phyloP scores from a whole-genome alignment of 192 early-diverging fungal genomes.

The Gigaspora rosea region DNA sequence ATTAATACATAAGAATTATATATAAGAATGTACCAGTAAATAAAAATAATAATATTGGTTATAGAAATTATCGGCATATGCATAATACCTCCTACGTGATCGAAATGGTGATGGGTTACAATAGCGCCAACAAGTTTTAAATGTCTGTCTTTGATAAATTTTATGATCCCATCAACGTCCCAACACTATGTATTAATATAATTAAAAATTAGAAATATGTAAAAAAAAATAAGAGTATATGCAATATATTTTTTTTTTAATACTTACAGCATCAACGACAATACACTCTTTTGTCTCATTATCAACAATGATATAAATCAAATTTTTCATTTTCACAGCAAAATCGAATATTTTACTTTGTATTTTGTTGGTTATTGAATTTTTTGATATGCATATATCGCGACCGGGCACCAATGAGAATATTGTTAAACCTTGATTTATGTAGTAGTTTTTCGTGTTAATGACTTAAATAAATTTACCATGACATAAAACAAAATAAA shows the following conservation, averaged over 20 bases:
- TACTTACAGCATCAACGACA: conserved; percentile 77
- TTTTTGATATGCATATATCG: conserved; percentile 61
- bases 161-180: conserved; percentile 86
- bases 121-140: conserved; percentile 72
- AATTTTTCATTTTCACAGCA: conserved; percentile 84
- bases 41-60: too few relatives aligned
- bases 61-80: background rate
- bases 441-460: background rate
- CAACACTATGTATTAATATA: conserved; percentile 64
- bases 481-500: background rate
- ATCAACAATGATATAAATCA: conserved; percentile 81
- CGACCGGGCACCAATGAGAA: conserved; percentile 70
- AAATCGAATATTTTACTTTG: conserved; percentile 75
- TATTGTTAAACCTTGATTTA: conserved; percentile 51
- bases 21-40: background rate
- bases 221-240: background rate
- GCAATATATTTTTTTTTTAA: background rate
- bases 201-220: conserved; percentile 52
- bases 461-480: background rate
- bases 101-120: conserved; percentile 86
- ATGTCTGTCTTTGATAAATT: conserved; percentile 55
- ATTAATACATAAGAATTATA: background rate
- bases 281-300: conserved; percentile 66
- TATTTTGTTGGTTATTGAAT: conserved; percentile 61
- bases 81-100: conserved; percentile 77